A percentile compares a stretch with the other conserved stretches of the same genome.
Evolutionary conservation across 208 protist genomes (phyloP).

Genomic region (Acanthamoeba healyi): DNA sequence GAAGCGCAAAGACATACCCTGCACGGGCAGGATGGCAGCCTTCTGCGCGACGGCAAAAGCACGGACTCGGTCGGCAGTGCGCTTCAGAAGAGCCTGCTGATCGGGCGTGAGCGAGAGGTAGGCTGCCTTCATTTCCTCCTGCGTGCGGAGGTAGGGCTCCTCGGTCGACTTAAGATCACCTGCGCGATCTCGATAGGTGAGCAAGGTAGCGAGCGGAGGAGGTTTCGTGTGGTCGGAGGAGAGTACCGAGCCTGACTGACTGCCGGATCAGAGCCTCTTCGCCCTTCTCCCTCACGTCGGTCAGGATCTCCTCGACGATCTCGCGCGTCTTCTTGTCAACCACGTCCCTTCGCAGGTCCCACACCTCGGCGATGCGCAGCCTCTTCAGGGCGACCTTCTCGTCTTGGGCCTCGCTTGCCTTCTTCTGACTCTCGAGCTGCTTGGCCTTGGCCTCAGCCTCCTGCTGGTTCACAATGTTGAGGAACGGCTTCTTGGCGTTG

Average conservation of each 20-base stretch:
- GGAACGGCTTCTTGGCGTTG: constrained; percentile 81
- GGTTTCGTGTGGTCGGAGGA: neutral
- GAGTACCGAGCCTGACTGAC: constrained; percentile 79
- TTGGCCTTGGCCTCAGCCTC: neutral
- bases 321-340: constrained; percentile 80
- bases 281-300: constrained; percentile 80
- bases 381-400: constrained; percentile 63
- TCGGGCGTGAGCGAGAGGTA: constrained; percentile 65
- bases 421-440: neutral
- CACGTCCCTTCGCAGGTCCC: constrained; percentile 79
- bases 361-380: constrained; percentile 76
- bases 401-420: neutral
- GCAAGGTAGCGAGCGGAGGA: neutral
- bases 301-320: constrained; percentile 82
- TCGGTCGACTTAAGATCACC: constrained; percentile 22
- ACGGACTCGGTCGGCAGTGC: constrained; percentile 76
- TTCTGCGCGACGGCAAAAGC: constrained; percentile 75
- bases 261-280: constrained; percentile 77
- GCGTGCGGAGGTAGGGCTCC: neutral
- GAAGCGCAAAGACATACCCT: neutral
- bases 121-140: constrained; percentile 71
- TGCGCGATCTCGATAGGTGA: neutral
- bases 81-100: constrained; percentile 62
- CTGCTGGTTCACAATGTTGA: constrained; percentile 28
- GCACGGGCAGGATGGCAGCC: constrained; percentile 21